A percentile compares a stretch with the other conserved stretches of the same genome.
These are phyloP conservation scores for Xylaria cubensis DNA, from an alignment of 495 filamentous ascomycete genomes.

Conservation along the genomic window DNA sequence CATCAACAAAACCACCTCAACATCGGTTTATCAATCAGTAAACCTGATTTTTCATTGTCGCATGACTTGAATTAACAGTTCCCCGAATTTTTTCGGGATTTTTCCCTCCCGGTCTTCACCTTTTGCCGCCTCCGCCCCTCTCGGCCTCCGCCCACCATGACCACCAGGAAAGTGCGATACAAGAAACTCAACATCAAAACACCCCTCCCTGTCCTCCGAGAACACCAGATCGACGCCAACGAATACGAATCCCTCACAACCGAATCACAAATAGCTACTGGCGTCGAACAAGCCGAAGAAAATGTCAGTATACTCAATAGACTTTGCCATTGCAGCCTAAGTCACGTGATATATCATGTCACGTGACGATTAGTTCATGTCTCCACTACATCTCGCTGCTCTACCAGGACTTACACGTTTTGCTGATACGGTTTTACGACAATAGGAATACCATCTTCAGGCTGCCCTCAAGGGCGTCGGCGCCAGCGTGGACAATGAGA, in stretches of 20 bases:
- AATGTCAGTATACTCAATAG: conserved; percentile 72
- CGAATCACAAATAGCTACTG: conserved; percentile 82
- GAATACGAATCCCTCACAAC: conserved; percentile 62
- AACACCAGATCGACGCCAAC: conserved; percentile 85
- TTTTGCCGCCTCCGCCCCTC: conserved; percentile 47
- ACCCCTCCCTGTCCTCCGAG: conserved; percentile 80
- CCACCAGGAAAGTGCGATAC: conserved; percentile 76
- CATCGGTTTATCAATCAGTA: conserved; percentile 57
- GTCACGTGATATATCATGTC: conserved; percentile 39
- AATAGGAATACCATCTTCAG: conserved; percentile 97
- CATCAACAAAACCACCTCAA: conserved; percentile 65
- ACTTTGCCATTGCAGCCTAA: conserved; percentile 50
- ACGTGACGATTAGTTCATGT: conserved; percentile 54
- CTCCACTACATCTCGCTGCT: conserved; percentile 12
- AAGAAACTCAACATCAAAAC: conserved; percentile 93
- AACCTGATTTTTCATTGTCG: conserved; percentile 61
- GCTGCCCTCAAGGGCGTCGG: conserved; percentile 82
- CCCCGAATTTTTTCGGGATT: conserved; percentile 53
- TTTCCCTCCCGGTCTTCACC: conserved; percentile 53
- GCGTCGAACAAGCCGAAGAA: conserved; percentile 96
- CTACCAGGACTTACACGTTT: background rate
- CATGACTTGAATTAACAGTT: conserved; percentile 60
- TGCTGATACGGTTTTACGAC: conserved; percentile 10
- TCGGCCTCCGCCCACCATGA: conserved; percentile 62
- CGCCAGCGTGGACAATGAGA: conserved; percentile 72